Conservation (phyloP, 148 eudicot genomes). For the Hydrangea macrophylla region DNA sequence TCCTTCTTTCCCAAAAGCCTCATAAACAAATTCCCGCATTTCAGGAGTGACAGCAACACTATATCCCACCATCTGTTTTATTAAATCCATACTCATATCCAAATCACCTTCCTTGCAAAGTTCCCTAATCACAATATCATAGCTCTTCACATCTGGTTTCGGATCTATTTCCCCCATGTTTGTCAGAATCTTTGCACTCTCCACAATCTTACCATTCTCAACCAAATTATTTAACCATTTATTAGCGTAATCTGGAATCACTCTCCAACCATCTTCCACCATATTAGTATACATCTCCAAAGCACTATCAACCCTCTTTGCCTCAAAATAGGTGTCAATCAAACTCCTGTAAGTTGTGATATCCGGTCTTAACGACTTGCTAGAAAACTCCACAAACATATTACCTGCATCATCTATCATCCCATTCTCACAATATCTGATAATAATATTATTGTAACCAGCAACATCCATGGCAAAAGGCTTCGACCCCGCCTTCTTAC, state of each 20-base stretch:
- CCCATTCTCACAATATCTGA: conserved; percentile 52
- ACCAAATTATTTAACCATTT: conserved; percentile 57
- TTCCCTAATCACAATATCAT: conserved; percentile 67
- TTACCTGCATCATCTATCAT: conserved; percentile 63
- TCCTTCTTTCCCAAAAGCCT: conserved; percentile 47
- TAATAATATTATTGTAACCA: conserved; percentile 60
- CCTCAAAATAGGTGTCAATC: conserved; percentile 63
- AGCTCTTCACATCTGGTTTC: conserved; percentile 58
- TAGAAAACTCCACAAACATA: conserved; percentile 46
- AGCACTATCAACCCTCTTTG: conserved; percentile 47
- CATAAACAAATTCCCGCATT: conserved; percentile 41
- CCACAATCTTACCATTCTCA: conserved; percentile 43
- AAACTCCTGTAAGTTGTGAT: conserved; percentile 55
- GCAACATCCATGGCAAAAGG: conserved; percentile 86
- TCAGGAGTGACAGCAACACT: conserved; percentile 46
- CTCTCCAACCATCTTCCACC: conserved; percentile 65
- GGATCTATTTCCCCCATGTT: conserved; percentile 59
- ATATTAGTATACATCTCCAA: conserved; percentile 45
- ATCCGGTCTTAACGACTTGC: conserved; percentile 68
- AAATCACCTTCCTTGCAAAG: conserved; percentile 36
- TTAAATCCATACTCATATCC: conserved; percentile 29
- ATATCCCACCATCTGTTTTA: conserved; percentile 39
- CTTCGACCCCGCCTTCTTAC: conserved; percentile 25
- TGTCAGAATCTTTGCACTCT: conserved; percentile 43
- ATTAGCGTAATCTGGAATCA: conserved; percentile 57